Conservation (phyloP, 2,329 filamentous ascomycete genomes). For the Nemania serpens region DNA sequence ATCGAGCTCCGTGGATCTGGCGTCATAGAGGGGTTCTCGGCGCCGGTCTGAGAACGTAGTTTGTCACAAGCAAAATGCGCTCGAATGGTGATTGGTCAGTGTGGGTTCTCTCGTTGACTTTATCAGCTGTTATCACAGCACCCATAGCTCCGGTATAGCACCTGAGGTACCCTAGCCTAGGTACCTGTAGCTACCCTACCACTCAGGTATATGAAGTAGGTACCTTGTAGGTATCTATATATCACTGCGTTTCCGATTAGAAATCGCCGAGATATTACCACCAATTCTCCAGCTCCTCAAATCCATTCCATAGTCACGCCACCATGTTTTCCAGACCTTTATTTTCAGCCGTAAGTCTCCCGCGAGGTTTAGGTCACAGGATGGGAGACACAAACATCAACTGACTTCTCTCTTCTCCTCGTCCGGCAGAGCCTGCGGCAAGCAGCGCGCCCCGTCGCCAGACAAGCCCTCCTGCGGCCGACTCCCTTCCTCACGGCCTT, state of each 20-base stretch:
- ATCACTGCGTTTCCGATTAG: conserved; percentile 7
- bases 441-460: conserved; percentile 45
- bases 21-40: conserved; percentile 23
- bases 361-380: background rate
- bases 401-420: background rate
- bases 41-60: background rate
- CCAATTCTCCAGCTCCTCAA: background rate
- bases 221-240: background rate
- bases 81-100: conserved; percentile 26
- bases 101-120: too few relatives aligned
- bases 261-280: conserved; percentile 12
- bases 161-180: too few relatives aligned
- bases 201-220: too few relatives aligned
- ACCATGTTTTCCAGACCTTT: conserved; percentile 36
- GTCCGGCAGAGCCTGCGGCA: conserved; percentile 49
- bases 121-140: too few relatives aligned
- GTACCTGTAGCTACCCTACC: too few relatives aligned
- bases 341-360: conserved; percentile 33
- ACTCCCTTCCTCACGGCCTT: conserved; percentile 40
- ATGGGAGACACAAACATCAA: background rate
- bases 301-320: conserved; percentile 23
- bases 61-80: conserved; percentile 26
- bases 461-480: conserved; percentile 31
- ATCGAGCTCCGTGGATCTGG: background rate
- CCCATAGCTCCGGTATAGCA: too few relatives aligned